A percentile compares a stretch with the other conserved stretches of the same genome.
These are phyloP conservation scores for Ogataea ramenticola DNA, from an alignment of 805 yeast genomes.

Conservation along the genomic window DNA sequence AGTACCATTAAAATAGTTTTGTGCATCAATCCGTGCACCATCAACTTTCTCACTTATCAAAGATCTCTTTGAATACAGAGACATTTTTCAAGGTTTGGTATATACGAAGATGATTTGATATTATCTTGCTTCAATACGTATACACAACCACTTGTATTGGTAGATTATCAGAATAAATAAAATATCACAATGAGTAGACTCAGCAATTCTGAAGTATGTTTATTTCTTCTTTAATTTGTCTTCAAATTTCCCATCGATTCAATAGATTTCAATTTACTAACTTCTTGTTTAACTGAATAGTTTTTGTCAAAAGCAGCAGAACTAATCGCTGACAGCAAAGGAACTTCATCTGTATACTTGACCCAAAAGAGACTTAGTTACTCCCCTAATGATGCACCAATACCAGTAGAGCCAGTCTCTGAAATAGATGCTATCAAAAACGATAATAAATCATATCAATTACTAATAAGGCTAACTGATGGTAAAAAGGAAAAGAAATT, in stretches of 20 bases:
- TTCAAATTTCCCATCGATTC: too few species aligned
- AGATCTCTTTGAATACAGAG: too few species aligned
- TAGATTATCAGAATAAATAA: too few species aligned
- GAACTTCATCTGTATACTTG: constrained; percentile 45
- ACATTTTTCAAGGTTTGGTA: too few species aligned
- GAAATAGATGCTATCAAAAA: not conserved
- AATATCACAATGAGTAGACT: not conserved
- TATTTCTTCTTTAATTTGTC: too few species aligned
- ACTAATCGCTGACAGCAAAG: constrained; percentile 3
- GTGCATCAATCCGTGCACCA: too few species aligned
- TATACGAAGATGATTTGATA: too few species aligned
- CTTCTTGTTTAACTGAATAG: not conserved
- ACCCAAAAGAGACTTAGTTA: constrained; percentile 48
- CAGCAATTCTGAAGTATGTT: not conserved
- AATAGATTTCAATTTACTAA: too few species aligned
- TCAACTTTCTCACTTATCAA: too few species aligned
- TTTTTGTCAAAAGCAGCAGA: not conserved
- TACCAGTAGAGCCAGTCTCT: not conserved
- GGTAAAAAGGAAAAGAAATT: constrained; percentile 43
- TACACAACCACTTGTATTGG: too few species aligned
- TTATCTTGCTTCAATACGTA: too few species aligned
- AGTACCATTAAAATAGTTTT: too few species aligned
- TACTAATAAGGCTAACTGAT: constrained; percentile 62
- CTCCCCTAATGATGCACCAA: not conserved
- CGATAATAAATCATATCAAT: constrained; percentile 36